Evolutionary conservation across 2,329 filamentous ascomycete species (phyloP), one percentile per base, ranked within the genome.

Genomic region (Trichoderma sp.): DNA sequence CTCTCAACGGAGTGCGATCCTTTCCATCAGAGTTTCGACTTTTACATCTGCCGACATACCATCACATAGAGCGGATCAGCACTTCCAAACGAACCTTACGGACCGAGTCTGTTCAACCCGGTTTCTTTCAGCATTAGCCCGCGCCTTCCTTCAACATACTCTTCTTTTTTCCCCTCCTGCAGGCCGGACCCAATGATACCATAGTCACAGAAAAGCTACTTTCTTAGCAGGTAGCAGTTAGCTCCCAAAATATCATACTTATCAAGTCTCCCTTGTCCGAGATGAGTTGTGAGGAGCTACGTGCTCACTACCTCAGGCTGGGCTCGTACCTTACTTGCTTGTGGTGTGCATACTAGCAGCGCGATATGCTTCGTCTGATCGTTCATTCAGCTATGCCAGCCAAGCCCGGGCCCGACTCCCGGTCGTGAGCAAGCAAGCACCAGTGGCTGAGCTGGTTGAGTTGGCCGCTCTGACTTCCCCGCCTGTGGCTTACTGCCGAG

Each of bases 41-140:
- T 34, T 39, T 62, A 45, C 58, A 62, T 62, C 58, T 62, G 48
- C 58, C 58, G 58, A 62, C 47, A 62, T 62, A 51, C 48, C 28
- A 52, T 52, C 44, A 39, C 12, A 39, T 39, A 54, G 58, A 62
- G 34, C 47, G 48, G 34, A 43, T 45, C 30, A 39, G 10, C 34
- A 30, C 24, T 52, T 62, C 14, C n/a, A n/a, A 43, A 52, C 44
- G 47, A 52, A 61, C 30, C 48, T 61, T 62, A 62, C 58, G 48
- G 52, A 51, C 30, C n/a, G 47, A 45, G 12, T 26, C 10, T 41
- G n/a, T 43, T 60, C 34, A 26, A n/a, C 15, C 21, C 44, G 12
- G 3, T 30, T 19, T 26, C 21, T 52, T 52, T 44, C 43, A 57
- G 55, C 55, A 45, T 57, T 1, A 57, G 55, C 55, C 41, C 30